Base-by-base conservation (phyloP, 2,329 filamentous ascomycete genomes). In the Aspergillus fructus region DNA sequence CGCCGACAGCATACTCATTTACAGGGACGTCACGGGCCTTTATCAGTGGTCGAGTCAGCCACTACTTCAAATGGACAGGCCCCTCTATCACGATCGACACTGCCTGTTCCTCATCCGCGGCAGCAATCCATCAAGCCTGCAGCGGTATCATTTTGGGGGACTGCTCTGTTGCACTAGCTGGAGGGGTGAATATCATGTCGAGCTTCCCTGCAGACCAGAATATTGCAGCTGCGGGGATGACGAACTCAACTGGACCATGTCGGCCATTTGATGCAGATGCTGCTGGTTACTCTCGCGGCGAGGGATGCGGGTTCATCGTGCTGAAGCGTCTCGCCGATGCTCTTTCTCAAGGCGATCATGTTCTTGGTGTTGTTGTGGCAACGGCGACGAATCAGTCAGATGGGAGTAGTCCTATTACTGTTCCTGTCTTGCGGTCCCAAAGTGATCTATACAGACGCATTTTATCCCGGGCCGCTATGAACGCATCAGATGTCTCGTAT, bases 31-130 rank as follows among this genome's bases (percentile, higher is more conserved):
- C 64, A 3, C 42, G 49, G 13, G 41, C 53, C 0, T 69, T 70
- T 34, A 17, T 67, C 5, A 41, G 47, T 12, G 66, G 65, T 11
- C 66, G 70, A 6, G 55, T 80, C 33, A 73, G 70, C 39, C 76
- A 80, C 49, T 69, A 69, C 48, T 80, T 80, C 53, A 72, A 75
- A 0, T 79, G 77, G 65, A 74, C 68, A 2, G 79, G 79, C 0
- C 60, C 60, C 1, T 33, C 30, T 4, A 4, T 58, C 3, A 41
- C 41, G 0, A 5, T 56, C 3, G 60, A 60, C 43, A 60, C 60
- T 7, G 58, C 58, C 2, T 73, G 82, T 33, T 60, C 58, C 3
- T 50, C 60, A 2, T 55, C 58, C n/a, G 27, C 23, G 3, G 53
- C 56, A 1, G 55, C 60, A 2, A 47, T 62, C 3, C 33, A 62